Percentiles rank a stretch among this genome's conserved stretches.
Evolutionary conservation across 2,329 filamentous ascomycete species (phyloP).

Genomic region (Knufia fluminis): DNA sequence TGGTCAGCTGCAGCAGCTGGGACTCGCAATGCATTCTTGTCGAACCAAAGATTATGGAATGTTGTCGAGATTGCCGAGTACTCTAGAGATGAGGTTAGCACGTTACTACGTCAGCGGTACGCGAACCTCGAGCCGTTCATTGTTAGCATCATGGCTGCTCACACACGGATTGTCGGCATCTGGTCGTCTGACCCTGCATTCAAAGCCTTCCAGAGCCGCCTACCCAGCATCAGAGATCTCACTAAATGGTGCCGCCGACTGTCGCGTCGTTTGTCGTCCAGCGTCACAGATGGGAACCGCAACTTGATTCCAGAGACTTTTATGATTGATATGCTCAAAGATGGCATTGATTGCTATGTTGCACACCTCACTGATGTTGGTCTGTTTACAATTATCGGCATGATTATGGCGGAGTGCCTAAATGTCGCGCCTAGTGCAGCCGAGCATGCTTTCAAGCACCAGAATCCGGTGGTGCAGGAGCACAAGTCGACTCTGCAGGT

Average conservation of each 20-base stretch:
- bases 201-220: slow-evolving; percentile 37
- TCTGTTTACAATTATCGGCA: slow-evolving; percentile 60
- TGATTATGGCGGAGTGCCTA: slow-evolving; percentile 52
- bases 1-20: slow-evolving; percentile 60
- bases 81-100: slow-evolving; percentile 58
- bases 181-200: slow-evolving; percentile 20
- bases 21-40: slow-evolving; percentile 40
- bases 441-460: slow-evolving; percentile 56
- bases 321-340: slow-evolving; percentile 79
- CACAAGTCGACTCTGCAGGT: slow-evolving; percentile 51
- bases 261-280: slow-evolving; percentile 51
- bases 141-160: slow-evolving; percentile 48
- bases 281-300: not conserved
- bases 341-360: slow-evolving; percentile 86
- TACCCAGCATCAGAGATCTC: slow-evolving; percentile 65
- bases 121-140: slow-evolving; percentile 56
- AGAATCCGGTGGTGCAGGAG: slow-evolving; percentile 55
- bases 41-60: slow-evolving; percentile 63
- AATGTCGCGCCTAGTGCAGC: slow-evolving; percentile 75
- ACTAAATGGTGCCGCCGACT: slow-evolving; percentile 85
- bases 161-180: slow-evolving; percentile 35
- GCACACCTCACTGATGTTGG: slow-evolving; percentile 63
- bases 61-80: slow-evolving; percentile 61
- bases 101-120: slow-evolving; percentile 63
- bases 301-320: slow-evolving; percentile 65